Percentiles rank a stretch among this genome's conserved stretches.
Conservation (phyloP, 2,329 filamentous ascomycete species). For the Amauroascus verrucosus region DNA sequence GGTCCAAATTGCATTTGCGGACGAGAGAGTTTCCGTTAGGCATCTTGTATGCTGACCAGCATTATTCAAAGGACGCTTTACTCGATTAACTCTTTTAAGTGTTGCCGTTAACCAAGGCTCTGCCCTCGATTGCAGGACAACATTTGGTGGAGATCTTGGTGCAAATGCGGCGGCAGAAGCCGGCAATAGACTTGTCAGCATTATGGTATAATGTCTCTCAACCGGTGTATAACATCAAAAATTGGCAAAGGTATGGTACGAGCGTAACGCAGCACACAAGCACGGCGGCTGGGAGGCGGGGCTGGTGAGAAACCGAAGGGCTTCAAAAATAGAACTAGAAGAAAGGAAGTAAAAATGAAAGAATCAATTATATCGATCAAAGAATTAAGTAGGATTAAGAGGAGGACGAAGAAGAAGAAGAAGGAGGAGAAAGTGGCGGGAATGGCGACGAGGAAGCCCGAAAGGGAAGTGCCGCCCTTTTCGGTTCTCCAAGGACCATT, state of each 20-base stretch:
- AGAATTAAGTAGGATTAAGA: constrained; percentile 9
- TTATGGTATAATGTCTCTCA: constrained; percentile 37
- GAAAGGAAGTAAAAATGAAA: constrained; percentile 1
- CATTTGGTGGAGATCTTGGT: constrained; percentile 83
- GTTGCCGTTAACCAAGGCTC: constrained; percentile 96
- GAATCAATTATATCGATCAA: neutral
- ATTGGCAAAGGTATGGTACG: constrained; percentile 34
- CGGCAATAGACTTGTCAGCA: constrained; percentile 88
- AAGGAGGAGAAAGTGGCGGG: neutral
- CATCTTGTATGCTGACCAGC: constrained; percentile 92
- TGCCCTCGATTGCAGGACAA: constrained; percentile 83
- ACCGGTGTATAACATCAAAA: constrained; percentile 38
- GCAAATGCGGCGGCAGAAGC: constrained; percentile 95
- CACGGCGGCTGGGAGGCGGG: neutral
- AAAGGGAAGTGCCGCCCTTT: constrained; percentile 8
- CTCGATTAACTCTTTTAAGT: constrained; percentile 88
- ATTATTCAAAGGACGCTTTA: constrained; percentile 95
- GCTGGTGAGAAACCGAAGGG: neutral
- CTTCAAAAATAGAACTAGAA: constrained; percentile 4
- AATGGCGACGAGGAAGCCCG: constrained; percentile 2
- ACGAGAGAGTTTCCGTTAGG: constrained; percentile 87
- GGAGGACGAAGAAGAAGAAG: constrained; percentile 6
- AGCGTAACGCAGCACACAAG: constrained; percentile 16
- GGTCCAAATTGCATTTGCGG: constrained; percentile 84
- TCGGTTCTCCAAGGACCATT: neutral